Evolutionary conservation across 352 stramenopile species (phyloP).

Genomic region (Salisapilia sapeloensis): DNA sequence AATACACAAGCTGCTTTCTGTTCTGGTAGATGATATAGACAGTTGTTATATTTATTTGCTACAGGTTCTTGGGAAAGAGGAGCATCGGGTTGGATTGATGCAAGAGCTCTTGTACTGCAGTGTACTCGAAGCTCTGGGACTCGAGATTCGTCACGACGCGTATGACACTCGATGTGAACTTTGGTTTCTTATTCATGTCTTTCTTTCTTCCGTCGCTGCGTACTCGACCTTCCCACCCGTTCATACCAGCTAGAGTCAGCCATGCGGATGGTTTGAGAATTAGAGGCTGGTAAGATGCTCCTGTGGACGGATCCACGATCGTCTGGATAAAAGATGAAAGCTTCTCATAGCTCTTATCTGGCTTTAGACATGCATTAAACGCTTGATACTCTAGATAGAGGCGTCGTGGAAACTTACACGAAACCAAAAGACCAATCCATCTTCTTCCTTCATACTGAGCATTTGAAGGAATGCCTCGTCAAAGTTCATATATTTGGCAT

Average conservation of each 20-base stretch:
- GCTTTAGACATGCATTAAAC: constrained; percentile 9
- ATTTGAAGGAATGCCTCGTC: constrained; percentile 61
- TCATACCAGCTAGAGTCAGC: constrained; percentile 41
- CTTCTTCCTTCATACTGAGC: constrained; percentile 54
- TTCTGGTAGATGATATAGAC: too few relatives aligned
- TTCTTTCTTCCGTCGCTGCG: constrained; percentile 30
- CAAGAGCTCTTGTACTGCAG: constrained; percentile 50
- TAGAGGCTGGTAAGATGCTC: constrained; percentile 27
- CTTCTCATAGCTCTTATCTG: constrained; percentile 44
- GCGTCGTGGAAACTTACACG: constrained; percentile 12
- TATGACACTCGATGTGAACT: constrained; percentile 35
- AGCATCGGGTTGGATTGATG: constrained; percentile 50
- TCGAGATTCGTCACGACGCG: constrained; percentile 37
- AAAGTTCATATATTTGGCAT: constrained; percentile 65
- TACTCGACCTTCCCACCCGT: constrained; percentile 49
- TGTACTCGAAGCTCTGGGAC: constrained; percentile 50
- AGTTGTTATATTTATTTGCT: too few relatives aligned
- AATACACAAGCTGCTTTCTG: too few relatives aligned
- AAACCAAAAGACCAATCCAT: constrained; percentile 58
- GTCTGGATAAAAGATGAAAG: constrained; percentile 29
- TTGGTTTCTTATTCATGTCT: constrained; percentile 17
- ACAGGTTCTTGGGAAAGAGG: too few relatives aligned
- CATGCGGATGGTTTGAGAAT: constrained; percentile 42
- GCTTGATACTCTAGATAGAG: background rate
- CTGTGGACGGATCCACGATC: constrained; percentile 25